Evolutionary conservation across 176 grass and related monocot genomes (phyloP).

Genomic region (Zoysia japonica): DNA sequence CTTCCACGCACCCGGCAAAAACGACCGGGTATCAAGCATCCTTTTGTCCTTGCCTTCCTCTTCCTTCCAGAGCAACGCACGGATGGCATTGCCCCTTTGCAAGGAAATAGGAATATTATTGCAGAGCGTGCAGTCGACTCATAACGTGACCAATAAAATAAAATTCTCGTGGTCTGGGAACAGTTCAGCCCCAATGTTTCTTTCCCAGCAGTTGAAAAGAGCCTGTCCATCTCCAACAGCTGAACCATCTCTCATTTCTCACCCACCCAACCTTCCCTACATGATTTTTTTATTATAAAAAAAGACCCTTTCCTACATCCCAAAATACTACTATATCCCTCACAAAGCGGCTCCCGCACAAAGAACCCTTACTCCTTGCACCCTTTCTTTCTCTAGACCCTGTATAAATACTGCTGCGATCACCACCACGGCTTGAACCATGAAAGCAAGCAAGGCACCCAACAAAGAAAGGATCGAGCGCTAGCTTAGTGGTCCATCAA

Average conservation of each 20-base stretch:
- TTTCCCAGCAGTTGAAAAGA: conserved; percentile 52
- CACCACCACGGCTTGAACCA: background rate
- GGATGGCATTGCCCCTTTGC: too few relatives aligned
- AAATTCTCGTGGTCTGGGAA: background rate
- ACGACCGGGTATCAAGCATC: background rate
- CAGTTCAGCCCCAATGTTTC: conserved; percentile 27
- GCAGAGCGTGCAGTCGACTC: background rate
- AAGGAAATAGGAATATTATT: too few relatives aligned
- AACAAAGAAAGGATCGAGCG: background rate
- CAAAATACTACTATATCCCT: background rate
- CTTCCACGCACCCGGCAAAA: conserved; percentile 35
- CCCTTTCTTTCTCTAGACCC: background rate
- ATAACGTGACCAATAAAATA: background rate
- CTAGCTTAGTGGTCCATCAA: conserved; percentile 7
- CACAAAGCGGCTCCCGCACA: background rate
- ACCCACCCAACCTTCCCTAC: conserved; percentile 43
- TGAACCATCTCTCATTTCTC: conserved; percentile 42
- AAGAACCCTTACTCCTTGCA: background rate
- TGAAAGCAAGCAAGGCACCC: background rate
- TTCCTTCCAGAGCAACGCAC: too few relatives aligned
- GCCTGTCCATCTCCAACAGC: conserved; percentile 27
- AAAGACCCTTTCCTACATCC: background rate
- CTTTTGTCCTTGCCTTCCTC: too few relatives aligned
- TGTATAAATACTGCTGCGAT: background rate
- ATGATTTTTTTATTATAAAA: background rate